Evolutionary conservation across 2,329 filamentous ascomycete genomes (phyloP).

Genomic region (Daldinia sp.): DNA sequence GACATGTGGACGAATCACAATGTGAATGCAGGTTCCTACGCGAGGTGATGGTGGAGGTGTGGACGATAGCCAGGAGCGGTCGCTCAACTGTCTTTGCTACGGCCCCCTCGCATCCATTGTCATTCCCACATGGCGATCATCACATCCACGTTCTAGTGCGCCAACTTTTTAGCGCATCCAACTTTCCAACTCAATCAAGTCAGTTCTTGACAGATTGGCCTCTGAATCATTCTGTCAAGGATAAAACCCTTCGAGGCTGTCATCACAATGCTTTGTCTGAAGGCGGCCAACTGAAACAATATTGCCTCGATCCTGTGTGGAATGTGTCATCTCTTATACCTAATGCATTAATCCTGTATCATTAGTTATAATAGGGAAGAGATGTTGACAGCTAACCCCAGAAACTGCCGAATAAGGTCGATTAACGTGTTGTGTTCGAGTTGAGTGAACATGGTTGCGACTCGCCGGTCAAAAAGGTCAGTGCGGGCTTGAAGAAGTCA

Average conservation of each 20-base stretch:
- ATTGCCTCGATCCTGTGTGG: slow-evolving; percentile 5
- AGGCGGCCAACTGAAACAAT: slow-evolving; percentile 4
- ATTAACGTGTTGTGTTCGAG: slow-evolving; percentile 45
- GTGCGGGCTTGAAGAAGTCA: slow-evolving; percentile 33
- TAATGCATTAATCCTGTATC: slow-evolving; percentile 20
- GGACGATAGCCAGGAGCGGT: slow-evolving; percentile 38
- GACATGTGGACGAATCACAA: slow-evolving; percentile 31
- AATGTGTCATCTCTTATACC: slow-evolving; percentile 15
- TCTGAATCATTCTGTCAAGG: slow-evolving; percentile 21
- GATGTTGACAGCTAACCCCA: slow-evolving; percentile 26
- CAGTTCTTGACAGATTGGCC: slow-evolving; percentile 15
- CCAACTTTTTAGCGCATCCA: slow-evolving; percentile 22
- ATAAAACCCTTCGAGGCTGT: slow-evolving; percentile 18
- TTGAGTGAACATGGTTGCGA: slow-evolving; percentile 33
- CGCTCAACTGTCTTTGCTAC: slow-evolving; percentile 43
- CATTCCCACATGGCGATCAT: slow-evolving; percentile 35
- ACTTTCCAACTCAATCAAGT: slow-evolving; percentile 24
- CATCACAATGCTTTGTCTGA: neutral
- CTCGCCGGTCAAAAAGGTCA: slow-evolving; percentile 33
- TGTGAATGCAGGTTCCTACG: slow-evolving; percentile 26
- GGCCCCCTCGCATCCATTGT: slow-evolving; percentile 32
- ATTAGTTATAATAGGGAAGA: slow-evolving; percentile 13
- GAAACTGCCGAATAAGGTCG: slow-evolving; percentile 35
- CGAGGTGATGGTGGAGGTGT: slow-evolving; percentile 32
- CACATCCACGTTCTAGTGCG: slow-evolving; percentile 36